These are phyloP conservation scores for Cytauxzoon felis DNA, from an alignment of 169 alveolate species.

Conservation along the genomic window DNA sequence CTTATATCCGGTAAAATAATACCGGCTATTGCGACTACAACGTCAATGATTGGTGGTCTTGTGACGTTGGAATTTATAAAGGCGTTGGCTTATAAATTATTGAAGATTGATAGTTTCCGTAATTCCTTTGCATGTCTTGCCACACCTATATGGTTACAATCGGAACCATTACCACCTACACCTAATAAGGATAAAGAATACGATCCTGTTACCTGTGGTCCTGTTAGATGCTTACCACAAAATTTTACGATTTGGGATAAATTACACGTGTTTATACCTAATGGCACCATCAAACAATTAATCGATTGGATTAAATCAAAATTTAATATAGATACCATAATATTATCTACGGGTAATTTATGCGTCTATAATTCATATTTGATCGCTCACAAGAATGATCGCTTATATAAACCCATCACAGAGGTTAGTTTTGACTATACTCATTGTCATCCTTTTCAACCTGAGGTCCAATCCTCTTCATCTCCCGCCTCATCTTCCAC, in stretches of 20 bases:
- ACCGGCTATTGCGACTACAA: slow-evolving; percentile 99
- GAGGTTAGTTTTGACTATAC: slow-evolving; percentile 63
- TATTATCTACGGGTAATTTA: slow-evolving; percentile 61
- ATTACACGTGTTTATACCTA: slow-evolving; percentile 79
- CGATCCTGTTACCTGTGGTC: slow-evolving; percentile 92
- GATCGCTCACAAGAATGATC: slow-evolving; percentile 54
- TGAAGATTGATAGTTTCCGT: slow-evolving; percentile 75
- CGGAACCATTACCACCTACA: slow-evolving; percentile 87
- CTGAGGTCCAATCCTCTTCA: too few relatives aligned
- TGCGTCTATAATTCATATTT: slow-evolving; percentile 63
- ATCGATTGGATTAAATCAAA: slow-evolving; percentile 44
- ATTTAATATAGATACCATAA: slow-evolving; percentile 60
- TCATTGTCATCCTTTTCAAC: slow-evolving; percentile 80
- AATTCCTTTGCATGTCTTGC: slow-evolving; percentile 94
- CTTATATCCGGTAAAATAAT: slow-evolving; percentile 98
- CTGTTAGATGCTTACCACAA: slow-evolving; percentile 92
- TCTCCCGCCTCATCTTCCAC: too few relatives aligned
- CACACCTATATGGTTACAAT: slow-evolving; percentile 85
- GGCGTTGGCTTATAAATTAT: slow-evolving; percentile 54
- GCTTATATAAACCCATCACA: slow-evolving; percentile 67
- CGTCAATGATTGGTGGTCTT: slow-evolving; percentile 97
- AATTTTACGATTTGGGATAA: slow-evolving; percentile 97
- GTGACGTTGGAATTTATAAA: slow-evolving; percentile 91
- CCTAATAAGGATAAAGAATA: slow-evolving; percentile 81
- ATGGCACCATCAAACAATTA: slow-evolving; percentile 53